phyloP scores from a whole-genome alignment of 148 eudicot genomes.

The Diospyros kaki region DNA sequence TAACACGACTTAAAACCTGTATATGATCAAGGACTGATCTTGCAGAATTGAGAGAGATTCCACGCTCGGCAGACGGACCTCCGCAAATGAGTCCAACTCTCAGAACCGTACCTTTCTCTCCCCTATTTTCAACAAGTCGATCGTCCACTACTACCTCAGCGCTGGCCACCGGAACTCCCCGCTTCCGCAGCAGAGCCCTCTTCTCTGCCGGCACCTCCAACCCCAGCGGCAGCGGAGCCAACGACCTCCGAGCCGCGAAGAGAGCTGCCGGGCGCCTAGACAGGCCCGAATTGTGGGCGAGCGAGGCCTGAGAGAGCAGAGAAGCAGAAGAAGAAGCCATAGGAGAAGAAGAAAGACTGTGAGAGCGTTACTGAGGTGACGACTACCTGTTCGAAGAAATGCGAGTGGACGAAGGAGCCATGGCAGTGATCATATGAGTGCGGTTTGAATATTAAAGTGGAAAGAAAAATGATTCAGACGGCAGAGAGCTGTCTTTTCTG shows the following conservation, averaged over 20 bases:
- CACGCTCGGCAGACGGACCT: conserved; percentile 89
- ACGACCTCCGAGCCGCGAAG: conserved; percentile 2
- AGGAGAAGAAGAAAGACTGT: not conserved
- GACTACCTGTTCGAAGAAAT: not conserved
- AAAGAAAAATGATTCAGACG: no score
- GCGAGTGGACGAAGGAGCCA: no score
- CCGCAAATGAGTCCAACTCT: conserved; percentile 86
- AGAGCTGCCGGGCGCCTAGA: conserved; percentile 8
- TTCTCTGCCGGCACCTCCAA: not conserved
- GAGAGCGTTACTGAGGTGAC: not conserved
- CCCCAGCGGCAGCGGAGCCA: not conserved
- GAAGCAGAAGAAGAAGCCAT: conserved; percentile 17
- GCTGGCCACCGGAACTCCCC: conserved; percentile 2
- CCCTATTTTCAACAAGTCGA: conserved; percentile 5
- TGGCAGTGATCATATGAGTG: no score
- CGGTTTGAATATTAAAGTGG: no score
- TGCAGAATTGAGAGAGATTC: conserved; percentile 86
- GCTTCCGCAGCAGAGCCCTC: conserved; percentile 2
- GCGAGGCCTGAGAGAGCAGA: conserved; percentile 2
- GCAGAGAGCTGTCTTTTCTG: no score
- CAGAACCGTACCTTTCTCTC: conserved; percentile 34
- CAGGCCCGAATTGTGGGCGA: not conserved
- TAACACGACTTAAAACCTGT: conserved; percentile 39
- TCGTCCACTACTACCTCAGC: conserved; percentile 17
- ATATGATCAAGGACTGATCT: conserved; percentile 88